Evolutionary conservation across 139 green algal genomes (phyloP).

Genomic region (Volvox africanus): DNA sequence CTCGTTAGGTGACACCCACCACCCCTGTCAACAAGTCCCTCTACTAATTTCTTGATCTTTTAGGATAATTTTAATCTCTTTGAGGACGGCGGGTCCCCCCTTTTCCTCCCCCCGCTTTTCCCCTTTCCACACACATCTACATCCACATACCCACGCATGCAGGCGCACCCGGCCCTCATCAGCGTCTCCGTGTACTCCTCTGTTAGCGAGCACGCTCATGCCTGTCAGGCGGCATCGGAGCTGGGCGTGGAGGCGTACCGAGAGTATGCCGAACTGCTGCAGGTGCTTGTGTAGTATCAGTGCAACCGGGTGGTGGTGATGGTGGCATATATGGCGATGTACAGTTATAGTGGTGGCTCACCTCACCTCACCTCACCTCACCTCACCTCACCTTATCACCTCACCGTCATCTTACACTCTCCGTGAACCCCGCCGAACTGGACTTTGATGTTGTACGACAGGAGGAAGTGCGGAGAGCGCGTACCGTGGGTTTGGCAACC

Average conservation of each 20-base stretch:
- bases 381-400: too few species aligned
- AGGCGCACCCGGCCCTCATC: constrained; percentile 53
- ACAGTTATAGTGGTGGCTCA: too few species aligned
- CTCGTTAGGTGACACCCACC: too few species aligned
- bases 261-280: constrained; percentile 62
- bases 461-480: neutral
- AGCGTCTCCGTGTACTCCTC: constrained; percentile 55
- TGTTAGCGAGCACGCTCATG: constrained; percentile 67
- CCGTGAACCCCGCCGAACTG: too few species aligned
- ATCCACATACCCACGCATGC: neutral
- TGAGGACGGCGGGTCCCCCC: too few species aligned
- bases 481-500: neutral
- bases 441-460: neutral
- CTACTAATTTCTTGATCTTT: too few species aligned
- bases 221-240: constrained; percentile 39
- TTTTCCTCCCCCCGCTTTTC: neutral
- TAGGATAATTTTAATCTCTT: too few species aligned
- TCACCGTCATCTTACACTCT: too few species aligned
- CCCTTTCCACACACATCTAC: neutral
- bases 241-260: constrained; percentile 65
- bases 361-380: too few species aligned
- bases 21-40: too few species aligned
- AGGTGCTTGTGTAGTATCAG: neutral
- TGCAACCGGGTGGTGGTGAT: neutral
- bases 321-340: too few species aligned